A percentile compares a stretch with the other conserved stretches of the same genome.
These are phyloP conservation scores for Exophiala alcalophila DNA, from an alignment of 2,329 filamentous ascomycete genomes.

Conservation along the genomic window DNA sequence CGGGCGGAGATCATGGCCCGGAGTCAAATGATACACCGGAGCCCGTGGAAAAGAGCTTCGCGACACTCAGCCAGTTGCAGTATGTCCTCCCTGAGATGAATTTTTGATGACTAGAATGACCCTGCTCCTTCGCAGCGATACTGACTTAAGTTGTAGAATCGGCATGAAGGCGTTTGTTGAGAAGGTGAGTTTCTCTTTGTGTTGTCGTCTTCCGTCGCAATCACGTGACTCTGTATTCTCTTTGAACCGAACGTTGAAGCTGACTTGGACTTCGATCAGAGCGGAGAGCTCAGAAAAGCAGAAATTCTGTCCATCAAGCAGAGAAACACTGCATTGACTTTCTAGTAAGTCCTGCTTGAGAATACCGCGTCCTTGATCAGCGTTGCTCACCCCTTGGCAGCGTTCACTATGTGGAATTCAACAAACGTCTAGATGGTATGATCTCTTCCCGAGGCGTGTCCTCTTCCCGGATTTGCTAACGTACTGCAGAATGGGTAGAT, in stretches of 20 bases:
- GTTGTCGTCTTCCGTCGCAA: background rate
- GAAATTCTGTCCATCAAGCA: constrained; percentile 95
- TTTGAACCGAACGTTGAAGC: constrained; percentile 16
- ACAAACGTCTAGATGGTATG: constrained; percentile 69
- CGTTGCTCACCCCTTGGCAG: constrained; percentile 32
- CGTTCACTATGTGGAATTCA: constrained; percentile 98
- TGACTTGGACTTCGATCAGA: constrained; percentile 40
- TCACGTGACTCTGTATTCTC: constrained; percentile 25
- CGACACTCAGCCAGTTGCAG: constrained; percentile 80
- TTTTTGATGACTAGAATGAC: background rate
- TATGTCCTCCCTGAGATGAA: constrained; percentile 44
- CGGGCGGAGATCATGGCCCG: constrained; percentile 53
- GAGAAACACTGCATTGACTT: constrained; percentile 80
- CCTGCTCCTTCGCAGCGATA: constrained; percentile 26
- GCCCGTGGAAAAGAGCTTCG: constrained; percentile 71
- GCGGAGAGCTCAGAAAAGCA: constrained; percentile 82
- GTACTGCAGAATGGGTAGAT: constrained; percentile 79
- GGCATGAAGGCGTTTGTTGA: constrained; percentile 66
- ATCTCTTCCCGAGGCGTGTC: too few relatives aligned
- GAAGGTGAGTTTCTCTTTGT: constrained; percentile 51
- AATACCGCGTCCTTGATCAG: background rate
- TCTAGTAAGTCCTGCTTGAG: constrained; percentile 57
- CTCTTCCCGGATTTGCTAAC: too few relatives aligned
- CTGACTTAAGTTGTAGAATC: constrained; percentile 49
- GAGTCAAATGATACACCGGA: constrained; percentile 56